phyloP scores from a whole-genome alignment of 2,329 filamentous ascomycete genomes.

The Colletotrichum lentis region DNA sequence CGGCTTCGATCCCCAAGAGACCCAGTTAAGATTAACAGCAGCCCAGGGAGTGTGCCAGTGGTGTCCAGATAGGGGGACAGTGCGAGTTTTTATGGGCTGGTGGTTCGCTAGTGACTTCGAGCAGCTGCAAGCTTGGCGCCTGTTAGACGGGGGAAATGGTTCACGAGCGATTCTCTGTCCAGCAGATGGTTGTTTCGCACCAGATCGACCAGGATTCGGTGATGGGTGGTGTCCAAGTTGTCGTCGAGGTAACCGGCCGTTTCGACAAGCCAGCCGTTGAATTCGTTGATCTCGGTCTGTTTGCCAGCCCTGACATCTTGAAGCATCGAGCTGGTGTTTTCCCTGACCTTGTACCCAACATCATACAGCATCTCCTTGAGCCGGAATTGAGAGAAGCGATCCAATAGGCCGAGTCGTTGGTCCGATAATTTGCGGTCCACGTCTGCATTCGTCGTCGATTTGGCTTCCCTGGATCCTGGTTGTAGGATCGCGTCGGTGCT shows the following conservation, averaged over 20 bases:
- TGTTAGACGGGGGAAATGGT: slow-evolving; percentile 40
- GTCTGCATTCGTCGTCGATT: too few relatives aligned
- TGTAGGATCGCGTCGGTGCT: slow-evolving; percentile 52
- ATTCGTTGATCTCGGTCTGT: slow-evolving; percentile 64
- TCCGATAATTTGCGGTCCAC: slow-evolving; percentile 8
- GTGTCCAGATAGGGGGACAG: not conserved
- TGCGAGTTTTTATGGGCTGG: too few relatives aligned
- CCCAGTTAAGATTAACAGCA: not conserved
- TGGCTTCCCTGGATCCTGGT: not conserved
- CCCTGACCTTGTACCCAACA: slow-evolving; percentile 57
- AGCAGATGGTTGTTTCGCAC: slow-evolving; percentile 51
- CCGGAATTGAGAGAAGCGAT: slow-evolving; percentile 54
- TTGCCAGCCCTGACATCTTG: slow-evolving; percentile 64
- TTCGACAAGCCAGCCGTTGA: slow-evolving; percentile 67
- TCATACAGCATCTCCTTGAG: slow-evolving; percentile 57
- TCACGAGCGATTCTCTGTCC: slow-evolving; percentile 47
- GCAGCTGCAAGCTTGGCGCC: not conserved
- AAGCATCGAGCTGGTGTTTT: slow-evolving; percentile 69
- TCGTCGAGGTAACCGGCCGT: slow-evolving; percentile 52
- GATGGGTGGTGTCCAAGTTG: slow-evolving; percentile 48
- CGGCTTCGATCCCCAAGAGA: not conserved
- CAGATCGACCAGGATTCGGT: slow-evolving; percentile 54
- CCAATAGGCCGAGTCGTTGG: slow-evolving; percentile 35
- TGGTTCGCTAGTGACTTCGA: not conserved
- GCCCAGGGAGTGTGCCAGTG: not conserved